Percentiles rank a stretch among this genome's conserved stretches.
Evolutionary conservation across 345 rosid genomes (phyloP).

Genomic region (Limnanthes douglasii): DNA sequence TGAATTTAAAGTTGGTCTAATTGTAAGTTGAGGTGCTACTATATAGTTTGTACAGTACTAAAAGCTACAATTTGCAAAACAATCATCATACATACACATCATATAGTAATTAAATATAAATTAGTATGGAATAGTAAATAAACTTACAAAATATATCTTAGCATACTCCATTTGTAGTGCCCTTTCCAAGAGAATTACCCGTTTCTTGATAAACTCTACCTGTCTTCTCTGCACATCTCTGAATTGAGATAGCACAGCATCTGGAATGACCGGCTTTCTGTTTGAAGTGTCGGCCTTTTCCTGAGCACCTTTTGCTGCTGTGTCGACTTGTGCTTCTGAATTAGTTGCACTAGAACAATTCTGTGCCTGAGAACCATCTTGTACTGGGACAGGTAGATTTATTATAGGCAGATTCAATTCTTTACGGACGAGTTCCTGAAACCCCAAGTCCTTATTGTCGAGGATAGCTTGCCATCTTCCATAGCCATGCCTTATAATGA

Average conservation of each 20-base stretch:
- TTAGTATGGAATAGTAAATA: conserved; percentile 1
- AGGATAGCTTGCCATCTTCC: conserved; percentile 99
- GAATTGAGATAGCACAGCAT: conserved; percentile 36
- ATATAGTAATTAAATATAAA: background rate
- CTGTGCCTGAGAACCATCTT: conserved; percentile 45
- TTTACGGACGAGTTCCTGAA: conserved; percentile 81
- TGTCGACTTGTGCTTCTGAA: conserved; percentile 30
- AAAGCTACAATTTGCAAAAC: background rate
- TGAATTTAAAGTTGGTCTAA: too few species aligned
- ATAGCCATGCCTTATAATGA: conserved; percentile 86
- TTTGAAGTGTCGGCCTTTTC: conserved; percentile 31
- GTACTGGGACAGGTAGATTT: conserved; percentile 58
- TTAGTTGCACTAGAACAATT: conserved; percentile 35
- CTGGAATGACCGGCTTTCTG: too few species aligned
- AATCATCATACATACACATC: background rate
- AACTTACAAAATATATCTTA: conserved; percentile 52
- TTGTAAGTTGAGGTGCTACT: background rate
- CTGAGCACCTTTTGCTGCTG: conserved; percentile 26
- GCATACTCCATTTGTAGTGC: conserved; percentile 63
- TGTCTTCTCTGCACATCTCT: conserved; percentile 91
- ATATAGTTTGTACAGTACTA: background rate
- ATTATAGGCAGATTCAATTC: conserved; percentile 73
- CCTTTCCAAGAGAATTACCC: conserved; percentile 85
- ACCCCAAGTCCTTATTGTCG: conserved; percentile 81
- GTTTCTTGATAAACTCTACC: conserved; percentile 90